These are phyloP conservation scores for Xylaria sp. DNA, from an alignment of 2,329 filamentous ascomycete genomes.

Conservation along the genomic window DNA sequence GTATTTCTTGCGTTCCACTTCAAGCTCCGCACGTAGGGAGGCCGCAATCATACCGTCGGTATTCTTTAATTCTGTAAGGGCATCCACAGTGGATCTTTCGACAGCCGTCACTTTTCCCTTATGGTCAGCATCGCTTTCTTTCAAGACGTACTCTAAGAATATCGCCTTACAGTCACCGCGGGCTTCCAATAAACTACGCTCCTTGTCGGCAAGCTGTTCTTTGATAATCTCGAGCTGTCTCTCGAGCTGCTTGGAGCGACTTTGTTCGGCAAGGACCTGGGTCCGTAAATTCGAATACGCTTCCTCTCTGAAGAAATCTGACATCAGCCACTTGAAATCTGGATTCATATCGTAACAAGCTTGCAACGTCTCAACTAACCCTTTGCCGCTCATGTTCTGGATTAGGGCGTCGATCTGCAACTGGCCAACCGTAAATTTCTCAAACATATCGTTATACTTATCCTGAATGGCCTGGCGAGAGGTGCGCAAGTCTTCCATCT, in stretches of 20 bases:
- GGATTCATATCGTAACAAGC: slow-evolving; percentile 47
- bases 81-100: slow-evolving; percentile 64
- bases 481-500: slow-evolving; percentile 65
- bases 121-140: slow-evolving; percentile 44
- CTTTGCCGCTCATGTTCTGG: slow-evolving; percentile 63
- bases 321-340: slow-evolving; percentile 57
- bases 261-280: slow-evolving; percentile 62
- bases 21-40: slow-evolving; percentile 69
- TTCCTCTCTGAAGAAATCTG: slow-evolving; percentile 61
- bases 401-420: slow-evolving; percentile 68
- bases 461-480: slow-evolving; percentile 64
- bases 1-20: slow-evolving; percentile 64
- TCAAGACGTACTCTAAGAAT: slow-evolving; percentile 40
- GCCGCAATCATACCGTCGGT: slow-evolving; percentile 68
- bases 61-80: slow-evolving; percentile 68
- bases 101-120: slow-evolving; percentile 60
- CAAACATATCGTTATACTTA: slow-evolving; percentile 66
- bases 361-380: slow-evolving; percentile 61
- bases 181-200: slow-evolving; percentile 65
- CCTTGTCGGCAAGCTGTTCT: slow-evolving; percentile 61
- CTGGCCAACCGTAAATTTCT: slow-evolving; percentile 67
- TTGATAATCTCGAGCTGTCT: slow-evolving; percentile 58
- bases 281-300: slow-evolving; percentile 64
- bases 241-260: slow-evolving; percentile 56
- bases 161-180: slow-evolving; percentile 62